Base-by-base conservation (phyloP, 257 asterid species). In the Nicotiana noctiflora region DNA sequence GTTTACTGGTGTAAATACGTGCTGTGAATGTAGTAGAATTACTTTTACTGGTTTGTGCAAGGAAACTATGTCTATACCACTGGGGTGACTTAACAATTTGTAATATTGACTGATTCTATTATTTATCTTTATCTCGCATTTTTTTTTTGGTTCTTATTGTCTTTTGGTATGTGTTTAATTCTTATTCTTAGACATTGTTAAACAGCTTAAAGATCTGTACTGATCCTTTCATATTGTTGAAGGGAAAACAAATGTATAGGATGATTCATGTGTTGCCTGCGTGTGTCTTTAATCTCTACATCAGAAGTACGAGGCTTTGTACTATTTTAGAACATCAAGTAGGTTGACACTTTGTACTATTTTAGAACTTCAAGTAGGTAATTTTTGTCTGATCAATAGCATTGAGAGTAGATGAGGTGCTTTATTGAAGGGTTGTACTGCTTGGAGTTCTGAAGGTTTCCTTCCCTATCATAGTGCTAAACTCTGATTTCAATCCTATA, bases 11-110 rank as follows among this genome's bases (percentile, higher is more conserved):
- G n/a, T 14, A 32, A 19, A 12, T 40, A 17, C 31, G 9, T 70
- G 34, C 57, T 44, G 77, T 62, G 77, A 67, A 70, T 44, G 56
- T 70, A 6, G 77, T 70, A 44, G 77, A 44, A 46, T 46, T 72
- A 13, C 57, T n/a, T 49, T 2, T 49, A 21, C 34, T 11, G 3
- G 55, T 44, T 70, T 70, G 49, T 40, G 13, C 34, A 13, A 70
- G 77, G 49, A 12, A 44, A 44, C 21, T 6, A 44, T 44, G 13
- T 44, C 34, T 44, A 21, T 46, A 21, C 14, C 7, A 21, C 13
- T 70, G 32, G n/a, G 59, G 34, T 70, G 21, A 29, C 34, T 70
- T 70, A 21, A 70, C 21, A 12, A 21, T 44, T 5, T 70, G 77
- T 37, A 44, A n/a, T 44, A 44, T 44, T 21, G 59, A 70, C 29